These are phyloP conservation scores for Stentor coeruleus DNA, from an alignment of 73 alveolate genomes.

Conservation along the genomic window DNA sequence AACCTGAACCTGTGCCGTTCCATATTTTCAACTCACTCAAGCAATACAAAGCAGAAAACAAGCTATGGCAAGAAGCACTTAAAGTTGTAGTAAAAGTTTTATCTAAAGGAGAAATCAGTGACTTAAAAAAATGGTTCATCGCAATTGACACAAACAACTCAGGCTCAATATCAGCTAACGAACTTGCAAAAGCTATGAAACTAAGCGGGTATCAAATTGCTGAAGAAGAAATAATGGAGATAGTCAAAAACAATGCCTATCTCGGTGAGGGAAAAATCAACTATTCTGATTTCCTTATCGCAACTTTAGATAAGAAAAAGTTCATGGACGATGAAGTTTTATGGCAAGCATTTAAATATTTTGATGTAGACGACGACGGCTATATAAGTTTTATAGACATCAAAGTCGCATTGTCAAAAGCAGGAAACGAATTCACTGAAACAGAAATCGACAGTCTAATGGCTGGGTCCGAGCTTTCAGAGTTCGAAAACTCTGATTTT, in stretches of 20 bases:
- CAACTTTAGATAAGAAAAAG: conserved; percentile 35
- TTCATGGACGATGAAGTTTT: conserved; percentile 25
- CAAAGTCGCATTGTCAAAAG: conserved; percentile 25
- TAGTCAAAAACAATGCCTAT: conserved; percentile 16
- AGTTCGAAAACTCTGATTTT: neutral
- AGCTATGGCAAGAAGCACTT: neutral
- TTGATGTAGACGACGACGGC: conserved; percentile 41
- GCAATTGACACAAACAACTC: neutral
- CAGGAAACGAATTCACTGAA: neutral
- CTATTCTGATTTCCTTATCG: conserved; percentile 31
- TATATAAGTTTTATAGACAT: conserved; percentile 16
- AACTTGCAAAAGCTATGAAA: neutral
- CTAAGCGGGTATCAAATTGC: conserved; percentile 21
- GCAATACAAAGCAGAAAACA: neutral
- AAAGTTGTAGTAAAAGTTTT: neutral
- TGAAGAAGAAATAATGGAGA: conserved; percentile 13
- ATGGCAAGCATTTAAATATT: neutral
- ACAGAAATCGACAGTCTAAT: neutral
- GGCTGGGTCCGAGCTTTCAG: neutral
- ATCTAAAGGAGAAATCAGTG: neutral
- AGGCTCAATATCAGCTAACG: neutral
- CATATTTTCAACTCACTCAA: neutral
- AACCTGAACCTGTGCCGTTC: neutral
- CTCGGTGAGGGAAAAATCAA: conserved; percentile 32
- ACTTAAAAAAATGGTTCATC: neutral